Base-by-base conservation (phyloP, 306 rosid genomes). In the Corylus avellana region DNA sequence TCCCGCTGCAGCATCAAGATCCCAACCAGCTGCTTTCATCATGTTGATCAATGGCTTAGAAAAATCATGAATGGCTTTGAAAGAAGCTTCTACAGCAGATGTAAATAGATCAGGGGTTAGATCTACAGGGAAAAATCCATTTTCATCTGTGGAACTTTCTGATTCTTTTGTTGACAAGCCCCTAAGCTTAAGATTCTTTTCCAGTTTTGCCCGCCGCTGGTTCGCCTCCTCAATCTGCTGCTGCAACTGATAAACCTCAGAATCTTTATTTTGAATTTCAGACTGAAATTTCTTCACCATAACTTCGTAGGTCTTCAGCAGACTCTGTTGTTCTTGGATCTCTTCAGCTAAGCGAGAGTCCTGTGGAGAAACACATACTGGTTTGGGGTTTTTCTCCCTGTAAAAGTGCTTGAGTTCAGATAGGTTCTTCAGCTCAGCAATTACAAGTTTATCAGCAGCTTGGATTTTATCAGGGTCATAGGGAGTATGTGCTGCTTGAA, bases 21-120 rank as follows among this genome's bases (percentile, higher is more conserved):
- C 98, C 99, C 99, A 96, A 59, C 96, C 98, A 76, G 99, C 98
- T 7, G 98, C 99, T 88, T 96, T 96, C 99, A 96, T 91, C 99
- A 96, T 96, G 88, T 93, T 96, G 79, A 96, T 96, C 87, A 96
- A 77, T 16, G 98, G 99, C 81, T 96, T 96, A n/a, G 97, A 92
- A 84, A 96, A 96, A 81, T 96, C 99, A 64, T 96, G 99, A 80
- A 93, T 91, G 63, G 99, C 96, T 86, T 90, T 93, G 4, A 90
- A 91, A 71, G 97, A 85, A 58, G 94, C 92, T 87, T 96, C 99
- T 61, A 89, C 90, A 7, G 88, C 71, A 32, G 97, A 91, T n/a
- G 78, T 90, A 78, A 96, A 93, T 73, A 96, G 97, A 72, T 96
- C 97, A 3, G 97, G 90, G 44, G 96, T 93, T 59, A 93, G 87